Percentiles rank a stretch among this genome's conserved stretches.
phyloP scores from a whole-genome alignment of 331 rosid genomes.

The Cydonia oblonga region DNA sequence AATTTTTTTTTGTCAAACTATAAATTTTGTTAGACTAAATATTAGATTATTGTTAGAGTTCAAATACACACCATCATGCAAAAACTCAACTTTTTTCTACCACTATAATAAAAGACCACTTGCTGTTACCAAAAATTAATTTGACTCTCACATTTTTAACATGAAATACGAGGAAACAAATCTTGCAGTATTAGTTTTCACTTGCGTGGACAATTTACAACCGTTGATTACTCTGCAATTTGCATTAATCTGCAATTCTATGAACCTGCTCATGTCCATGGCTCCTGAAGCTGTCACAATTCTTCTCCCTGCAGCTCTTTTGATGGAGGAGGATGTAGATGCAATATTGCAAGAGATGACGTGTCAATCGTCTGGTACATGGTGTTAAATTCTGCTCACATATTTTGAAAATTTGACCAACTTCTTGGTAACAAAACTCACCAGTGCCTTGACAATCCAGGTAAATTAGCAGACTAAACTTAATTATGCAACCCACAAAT shows the following conservation, averaged over 20 bases:
- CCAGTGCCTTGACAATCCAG: slow-evolving; percentile 46
- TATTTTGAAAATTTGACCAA: slow-evolving; percentile 48
- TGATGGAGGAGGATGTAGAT: slow-evolving; percentile 9
- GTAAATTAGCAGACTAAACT: slow-evolving; percentile 10
- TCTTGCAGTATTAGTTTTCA: too few relatives aligned
- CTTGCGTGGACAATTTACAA: too few relatives aligned
- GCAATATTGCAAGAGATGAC: slow-evolving; percentile 24
- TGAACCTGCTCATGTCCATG: slow-evolving; percentile 32
- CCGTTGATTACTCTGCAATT: too few relatives aligned
- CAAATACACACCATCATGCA: too few relatives aligned
- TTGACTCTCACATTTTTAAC: background rate
- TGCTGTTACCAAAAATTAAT: too few relatives aligned
- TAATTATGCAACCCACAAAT: background rate
- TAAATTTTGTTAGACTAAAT: too few relatives aligned
- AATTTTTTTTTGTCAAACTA: too few relatives aligned
- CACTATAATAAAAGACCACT: fast-evolving
- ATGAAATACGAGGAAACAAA: background rate
- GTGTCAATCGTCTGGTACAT: slow-evolving; percentile 25
- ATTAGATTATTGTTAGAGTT: too few relatives aligned
- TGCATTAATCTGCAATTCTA: slow-evolving; percentile 16
- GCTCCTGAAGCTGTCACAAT: slow-evolving; percentile 25
- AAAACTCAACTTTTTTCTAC: fast-evolving
- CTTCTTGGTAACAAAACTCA: slow-evolving; percentile 30
- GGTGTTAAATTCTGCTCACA: slow-evolving; percentile 19
- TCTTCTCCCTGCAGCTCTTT: slow-evolving; percentile 27